phyloP scores from a whole-genome alignment of 2,329 filamentous ascomycete genomes.

The Lasiodiplodia hormozganensis region DNA sequence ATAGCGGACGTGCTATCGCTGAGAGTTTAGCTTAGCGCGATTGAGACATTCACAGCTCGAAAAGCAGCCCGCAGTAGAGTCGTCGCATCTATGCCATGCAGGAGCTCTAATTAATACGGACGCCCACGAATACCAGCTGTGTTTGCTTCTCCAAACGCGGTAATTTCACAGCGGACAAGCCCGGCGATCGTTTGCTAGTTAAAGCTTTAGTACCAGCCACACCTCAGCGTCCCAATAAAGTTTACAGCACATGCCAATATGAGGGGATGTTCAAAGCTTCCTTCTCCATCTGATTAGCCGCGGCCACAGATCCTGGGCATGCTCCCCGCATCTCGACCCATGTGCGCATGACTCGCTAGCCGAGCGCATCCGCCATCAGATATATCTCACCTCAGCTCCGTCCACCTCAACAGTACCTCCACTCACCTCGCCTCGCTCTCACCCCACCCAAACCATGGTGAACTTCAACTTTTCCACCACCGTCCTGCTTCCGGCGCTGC shows the following conservation, averaged over 20 bases:
- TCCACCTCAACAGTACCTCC: no score
- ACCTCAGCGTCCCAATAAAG: background rate
- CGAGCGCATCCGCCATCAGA: background rate
- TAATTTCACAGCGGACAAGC: background rate
- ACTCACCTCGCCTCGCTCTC: background rate
- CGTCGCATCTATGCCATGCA: background rate
- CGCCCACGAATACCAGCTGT: no score
- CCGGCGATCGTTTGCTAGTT: background rate
- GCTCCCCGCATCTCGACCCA: background rate
- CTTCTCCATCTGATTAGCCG: background rate
- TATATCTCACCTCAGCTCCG: constrained; percentile 12
- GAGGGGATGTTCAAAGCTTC: background rate
- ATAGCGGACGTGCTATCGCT: background rate
- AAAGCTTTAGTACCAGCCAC: background rate
- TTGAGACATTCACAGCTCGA: no score
- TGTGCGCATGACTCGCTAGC: constrained; percentile 4
- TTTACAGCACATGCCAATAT: background rate
- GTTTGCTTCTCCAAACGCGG: background rate
- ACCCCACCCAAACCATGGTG: background rate
- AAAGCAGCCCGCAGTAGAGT: no score
- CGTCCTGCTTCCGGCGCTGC: constrained; percentile 11
- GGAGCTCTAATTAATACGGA: background rate
- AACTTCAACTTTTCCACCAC: constrained; percentile 21
- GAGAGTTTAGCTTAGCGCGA: background rate
- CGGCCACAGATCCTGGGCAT: background rate